phyloP scores from a whole-genome alignment of 305 asterid species.

The Fraxinus velutina region DNA sequence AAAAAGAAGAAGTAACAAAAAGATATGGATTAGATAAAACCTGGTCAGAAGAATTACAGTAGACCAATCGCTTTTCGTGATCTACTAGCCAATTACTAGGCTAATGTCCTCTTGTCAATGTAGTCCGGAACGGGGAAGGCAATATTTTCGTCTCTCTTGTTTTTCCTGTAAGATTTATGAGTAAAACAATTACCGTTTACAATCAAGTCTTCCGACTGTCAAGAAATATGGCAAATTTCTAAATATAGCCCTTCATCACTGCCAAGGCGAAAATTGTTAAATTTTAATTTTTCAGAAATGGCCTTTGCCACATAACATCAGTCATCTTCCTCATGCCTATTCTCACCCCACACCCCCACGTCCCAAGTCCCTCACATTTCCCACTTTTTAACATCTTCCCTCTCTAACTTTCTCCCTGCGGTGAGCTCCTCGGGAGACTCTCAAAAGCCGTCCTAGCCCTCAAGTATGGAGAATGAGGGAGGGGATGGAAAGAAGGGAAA shows the following conservation, averaged over 20 bases:
- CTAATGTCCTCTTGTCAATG: slow-evolving; percentile 31
- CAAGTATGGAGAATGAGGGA: background rate
- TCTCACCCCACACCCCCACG: background rate
- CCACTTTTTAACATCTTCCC: background rate
- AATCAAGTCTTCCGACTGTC: background rate
- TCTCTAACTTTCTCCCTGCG: background rate
- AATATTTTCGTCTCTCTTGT: slow-evolving; percentile 30
- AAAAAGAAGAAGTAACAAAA: background rate
- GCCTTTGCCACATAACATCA: background rate
- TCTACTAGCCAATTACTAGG: slow-evolving; percentile 18
- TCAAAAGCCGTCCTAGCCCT: background rate
- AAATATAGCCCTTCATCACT: background rate
- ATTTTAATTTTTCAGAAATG: background rate
- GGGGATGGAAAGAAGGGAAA: background rate
- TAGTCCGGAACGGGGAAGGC: slow-evolving; percentile 33
- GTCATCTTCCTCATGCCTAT: background rate
- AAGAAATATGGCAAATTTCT: background rate
- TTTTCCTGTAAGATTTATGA: slow-evolving; percentile 39
- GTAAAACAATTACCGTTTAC: background rate
- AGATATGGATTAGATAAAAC: background rate
- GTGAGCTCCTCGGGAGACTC: background rate
- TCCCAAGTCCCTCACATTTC: background rate
- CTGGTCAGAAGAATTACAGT: background rate
- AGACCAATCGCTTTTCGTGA: slow-evolving; percentile 11
- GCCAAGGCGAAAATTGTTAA: background rate